Percentiles rank a stretch among this genome's conserved stretches.
Evolutionary conservation across 345 rosid genomes (phyloP).

Genomic region (Citrus cavaleriei): DNA sequence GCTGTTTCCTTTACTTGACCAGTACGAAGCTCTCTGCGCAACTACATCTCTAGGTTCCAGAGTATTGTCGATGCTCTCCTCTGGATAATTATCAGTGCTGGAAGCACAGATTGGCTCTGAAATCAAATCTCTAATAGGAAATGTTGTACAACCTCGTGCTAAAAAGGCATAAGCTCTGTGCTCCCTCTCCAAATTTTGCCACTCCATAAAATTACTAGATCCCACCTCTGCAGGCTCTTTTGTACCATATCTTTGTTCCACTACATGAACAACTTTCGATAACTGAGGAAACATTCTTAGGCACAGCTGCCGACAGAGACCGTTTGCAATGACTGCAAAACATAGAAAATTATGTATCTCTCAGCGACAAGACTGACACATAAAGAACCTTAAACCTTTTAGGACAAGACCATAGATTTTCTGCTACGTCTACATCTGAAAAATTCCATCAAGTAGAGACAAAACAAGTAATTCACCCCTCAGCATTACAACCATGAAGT

Average conservation of each 20-base stretch:
- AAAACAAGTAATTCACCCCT: neutral
- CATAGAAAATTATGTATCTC: neutral
- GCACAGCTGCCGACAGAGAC: slow-evolving; percentile 66
- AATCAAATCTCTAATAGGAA: slow-evolving; percentile 44
- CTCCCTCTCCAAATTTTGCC: slow-evolving; percentile 52
- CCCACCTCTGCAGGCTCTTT: slow-evolving; percentile 42
- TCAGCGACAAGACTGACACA: neutral
- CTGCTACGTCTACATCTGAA: neutral
- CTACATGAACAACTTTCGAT: slow-evolving; percentile 40
- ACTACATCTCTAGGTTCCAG: slow-evolving; percentile 47
- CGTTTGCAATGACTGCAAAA: slow-evolving; percentile 51
- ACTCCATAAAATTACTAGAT: slow-evolving; percentile 40
- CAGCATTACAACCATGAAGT: neutral
- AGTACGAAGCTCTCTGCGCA: slow-evolving; percentile 63
- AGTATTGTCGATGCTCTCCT: slow-evolving; percentile 76
- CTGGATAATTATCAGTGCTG: slow-evolving; percentile 85
- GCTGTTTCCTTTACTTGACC: slow-evolving; percentile 87
- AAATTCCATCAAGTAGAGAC: neutral
- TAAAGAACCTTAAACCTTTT: neutral
- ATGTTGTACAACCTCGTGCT: slow-evolving; percentile 40
- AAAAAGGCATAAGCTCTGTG: slow-evolving; percentile 68
- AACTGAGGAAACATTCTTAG: slow-evolving; percentile 63
- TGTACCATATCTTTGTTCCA: slow-evolving; percentile 21
- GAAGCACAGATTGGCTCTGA: slow-evolving; percentile 69
- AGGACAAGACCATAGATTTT: neutral